These are phyloP conservation scores for Nidula niveotomentosa DNA, from an alignment of 1,284 basidiomycete genomes.

Conservation along the genomic window DNA sequence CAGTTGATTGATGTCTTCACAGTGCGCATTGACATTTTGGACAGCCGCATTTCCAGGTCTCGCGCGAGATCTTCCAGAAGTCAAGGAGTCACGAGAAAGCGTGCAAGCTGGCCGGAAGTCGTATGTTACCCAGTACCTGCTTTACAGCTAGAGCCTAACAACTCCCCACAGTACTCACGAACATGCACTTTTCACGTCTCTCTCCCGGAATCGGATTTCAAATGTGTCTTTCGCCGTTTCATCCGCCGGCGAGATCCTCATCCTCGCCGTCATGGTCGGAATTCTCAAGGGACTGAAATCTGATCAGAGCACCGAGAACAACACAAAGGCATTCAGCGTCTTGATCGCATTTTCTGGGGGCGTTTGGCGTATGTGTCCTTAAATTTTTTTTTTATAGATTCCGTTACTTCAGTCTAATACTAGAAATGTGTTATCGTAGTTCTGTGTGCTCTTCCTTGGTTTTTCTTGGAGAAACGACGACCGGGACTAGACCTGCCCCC, in stretches of 20 bases:
- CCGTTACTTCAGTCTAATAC: slow-evolving; percentile 4
- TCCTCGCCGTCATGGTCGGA: slow-evolving; percentile 77
- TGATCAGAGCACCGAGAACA: slow-evolving; percentile 67
- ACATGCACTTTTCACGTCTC: slow-evolving; percentile 62
- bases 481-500: slow-evolving; percentile 68
- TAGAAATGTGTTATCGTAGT: slow-evolving; percentile 34
- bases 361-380: slow-evolving; percentile 61
- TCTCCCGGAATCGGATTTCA: slow-evolving; percentile 75
- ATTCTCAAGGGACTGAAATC: slow-evolving; percentile 71
- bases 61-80: slow-evolving; percentile 70
- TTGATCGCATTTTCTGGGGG: slow-evolving; percentile 76
- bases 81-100: slow-evolving; percentile 47
- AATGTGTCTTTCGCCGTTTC: slow-evolving; percentile 78
- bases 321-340: slow-evolving; percentile 76
- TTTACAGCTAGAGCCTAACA: not conserved
- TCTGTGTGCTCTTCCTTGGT: slow-evolving; percentile 77
- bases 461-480: slow-evolving; percentile 67
- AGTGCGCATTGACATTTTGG: slow-evolving; percentile 81
- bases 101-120: slow-evolving; percentile 41
- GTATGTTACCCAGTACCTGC: slow-evolving; percentile 23
- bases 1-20: not conserved
- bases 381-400: slow-evolving; percentile 1
- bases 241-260: slow-evolving; percentile 70
- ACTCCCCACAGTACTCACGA: slow-evolving; percentile 44
- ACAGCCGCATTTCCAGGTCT: slow-evolving; percentile 83